Conservation (phyloP, 768 basidiomycete genomes). For the Tulasnella sp. region DNA sequence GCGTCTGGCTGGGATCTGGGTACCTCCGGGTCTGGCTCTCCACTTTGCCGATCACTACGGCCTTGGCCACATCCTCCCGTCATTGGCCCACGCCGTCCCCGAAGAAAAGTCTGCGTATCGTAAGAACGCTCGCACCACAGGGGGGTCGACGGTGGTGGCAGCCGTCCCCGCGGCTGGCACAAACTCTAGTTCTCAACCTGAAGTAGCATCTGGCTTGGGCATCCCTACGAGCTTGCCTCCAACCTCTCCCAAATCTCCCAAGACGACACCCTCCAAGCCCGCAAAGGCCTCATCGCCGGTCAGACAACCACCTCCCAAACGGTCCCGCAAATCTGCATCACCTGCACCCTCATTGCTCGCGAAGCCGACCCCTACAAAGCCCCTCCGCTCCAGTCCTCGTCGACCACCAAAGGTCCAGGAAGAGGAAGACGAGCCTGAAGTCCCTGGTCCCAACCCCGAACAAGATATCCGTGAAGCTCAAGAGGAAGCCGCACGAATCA, state of each 20-base stretch:
- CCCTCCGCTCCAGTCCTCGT: slow-evolving; percentile 38
- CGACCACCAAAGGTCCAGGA: slow-evolving; percentile 40
- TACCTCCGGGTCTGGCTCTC: slow-evolving; percentile 59
- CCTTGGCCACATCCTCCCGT: slow-evolving; percentile 56
- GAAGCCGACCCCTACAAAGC: slow-evolving; percentile 40
- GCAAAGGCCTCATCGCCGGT: slow-evolving; percentile 56
- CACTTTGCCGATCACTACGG: slow-evolving; percentile 65
- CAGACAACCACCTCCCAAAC: slow-evolving; percentile 20
- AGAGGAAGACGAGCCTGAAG: slow-evolving; percentile 47
- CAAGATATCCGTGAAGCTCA: slow-evolving; percentile 75
- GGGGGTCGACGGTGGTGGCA: slow-evolving; percentile 32
- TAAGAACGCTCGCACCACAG: slow-evolving; percentile 47
- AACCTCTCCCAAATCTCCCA: slow-evolving; percentile 26
- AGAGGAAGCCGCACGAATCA: slow-evolving; percentile 67
- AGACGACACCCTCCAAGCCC: slow-evolving; percentile 54
- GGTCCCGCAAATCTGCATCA: slow-evolving; percentile 28
- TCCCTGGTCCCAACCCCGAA: slow-evolving; percentile 58
- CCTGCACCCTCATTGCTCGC: slow-evolving; percentile 35
- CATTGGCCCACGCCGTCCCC: slow-evolving; percentile 66
- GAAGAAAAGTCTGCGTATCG: slow-evolving; percentile 77
- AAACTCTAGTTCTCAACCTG: slow-evolving; percentile 31
- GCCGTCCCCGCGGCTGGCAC: slow-evolving; percentile 34
- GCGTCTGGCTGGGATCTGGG: slow-evolving; percentile 88
- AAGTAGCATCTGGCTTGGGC: neutral
- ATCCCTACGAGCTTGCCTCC: slow-evolving; percentile 23